phyloP scores from a whole-genome alignment of 2,329 filamentous ascomycete genomes.

The Aschersonia sp. region DNA sequence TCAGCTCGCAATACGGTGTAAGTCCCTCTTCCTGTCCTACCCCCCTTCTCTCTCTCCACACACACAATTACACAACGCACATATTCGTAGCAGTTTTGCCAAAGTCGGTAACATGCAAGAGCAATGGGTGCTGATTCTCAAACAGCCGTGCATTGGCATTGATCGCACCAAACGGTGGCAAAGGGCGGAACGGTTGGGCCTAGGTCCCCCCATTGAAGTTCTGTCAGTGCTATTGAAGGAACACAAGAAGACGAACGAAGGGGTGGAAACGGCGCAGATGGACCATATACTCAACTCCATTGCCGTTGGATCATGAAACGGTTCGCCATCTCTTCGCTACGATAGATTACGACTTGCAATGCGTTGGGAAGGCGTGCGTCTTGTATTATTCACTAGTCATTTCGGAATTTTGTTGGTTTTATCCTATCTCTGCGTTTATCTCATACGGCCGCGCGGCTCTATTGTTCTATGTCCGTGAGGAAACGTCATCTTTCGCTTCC shows the following conservation, averaged over 20 bases:
- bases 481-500: not conserved
- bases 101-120: too few relatives aligned
- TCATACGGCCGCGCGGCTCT: too few relatives aligned
- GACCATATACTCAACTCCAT: constrained; percentile 48
- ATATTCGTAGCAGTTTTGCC: too few relatives aligned
- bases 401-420: too few relatives aligned
- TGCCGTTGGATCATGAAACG: constrained; percentile 20
- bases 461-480: not conserved
- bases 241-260: constrained; percentile 37
- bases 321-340: not conserved
- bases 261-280: constrained; percentile 55
- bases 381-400: too few relatives aligned
- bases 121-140: too few relatives aligned
- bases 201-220: constrained; percentile 84
- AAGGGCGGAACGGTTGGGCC: constrained; percentile 63
- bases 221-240: constrained; percentile 70
- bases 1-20: constrained; percentile 83
- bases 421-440: too few relatives aligned
- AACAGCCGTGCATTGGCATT: constrained; percentile 80
- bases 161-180: constrained; percentile 73
- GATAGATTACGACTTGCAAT: not conserved
- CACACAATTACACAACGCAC: too few relatives aligned
- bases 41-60: too few relatives aligned
- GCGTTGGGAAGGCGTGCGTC: too few relatives aligned
- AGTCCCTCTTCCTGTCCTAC: constrained; percentile 20